These are phyloP conservation scores for Zygosaccharomyces bailii DNA, from an alignment of 805 yeast genomes.

Conservation along the genomic window DNA sequence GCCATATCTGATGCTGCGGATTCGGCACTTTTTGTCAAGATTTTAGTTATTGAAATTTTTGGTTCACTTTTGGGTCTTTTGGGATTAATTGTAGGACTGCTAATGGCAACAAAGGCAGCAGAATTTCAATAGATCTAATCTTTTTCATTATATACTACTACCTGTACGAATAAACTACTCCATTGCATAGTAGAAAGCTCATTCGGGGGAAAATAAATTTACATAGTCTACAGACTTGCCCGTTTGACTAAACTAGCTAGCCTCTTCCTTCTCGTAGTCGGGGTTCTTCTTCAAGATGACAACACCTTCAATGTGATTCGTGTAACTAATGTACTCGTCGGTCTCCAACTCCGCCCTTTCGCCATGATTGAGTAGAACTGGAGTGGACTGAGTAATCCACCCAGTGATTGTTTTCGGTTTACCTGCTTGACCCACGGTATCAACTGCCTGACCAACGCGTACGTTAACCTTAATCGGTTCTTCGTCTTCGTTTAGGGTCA, in stretches of 20 bases:
- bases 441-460: conserved; percentile 98
- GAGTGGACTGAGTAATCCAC: conserved; percentile 98
- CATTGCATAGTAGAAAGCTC: not conserved
- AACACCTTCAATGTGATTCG: conserved; percentile 84
- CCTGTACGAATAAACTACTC: conserved; percentile 1
- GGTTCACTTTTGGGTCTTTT: conserved; percentile 94
- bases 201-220: conserved; percentile 2
- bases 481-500: conserved; percentile 88
- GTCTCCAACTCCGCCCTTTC: conserved; percentile 94
- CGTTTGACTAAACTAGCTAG: not conserved
- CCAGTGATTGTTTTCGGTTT: conserved; percentile 98
- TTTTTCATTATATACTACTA: conserved; percentile 1
- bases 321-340: conserved; percentile 80
- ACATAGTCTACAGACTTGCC: conserved; percentile 11
- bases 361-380: conserved; percentile 87
- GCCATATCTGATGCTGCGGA: conserved; percentile 98
- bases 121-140: conserved; percentile 58
- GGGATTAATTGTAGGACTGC: conserved; percentile 92
- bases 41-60: conserved; percentile 93
- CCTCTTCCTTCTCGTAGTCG: conserved; percentile 65
- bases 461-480: conserved; percentile 93
- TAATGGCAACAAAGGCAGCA: conserved; percentile 94
- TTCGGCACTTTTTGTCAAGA: conserved; percentile 89
- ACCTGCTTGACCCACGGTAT: conserved; percentile 98
- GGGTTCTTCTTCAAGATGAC: conserved; percentile 91